Base-by-base conservation (phyloP, 2,329 filamentous ascomycete species). In the Penicillium sp. region DNA sequence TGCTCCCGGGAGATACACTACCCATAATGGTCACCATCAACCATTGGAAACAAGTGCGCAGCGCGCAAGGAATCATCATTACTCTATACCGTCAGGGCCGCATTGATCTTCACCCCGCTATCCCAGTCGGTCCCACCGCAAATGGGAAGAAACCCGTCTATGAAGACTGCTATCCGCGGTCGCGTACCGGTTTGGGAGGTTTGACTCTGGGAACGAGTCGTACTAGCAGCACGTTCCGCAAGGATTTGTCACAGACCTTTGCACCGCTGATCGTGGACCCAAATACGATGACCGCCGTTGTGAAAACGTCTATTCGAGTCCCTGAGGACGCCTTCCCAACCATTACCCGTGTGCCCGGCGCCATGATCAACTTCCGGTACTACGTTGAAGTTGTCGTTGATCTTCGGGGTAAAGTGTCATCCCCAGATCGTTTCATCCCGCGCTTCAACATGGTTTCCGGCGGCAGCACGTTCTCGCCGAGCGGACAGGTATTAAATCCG, bases 291-390 rank as follows among this genome's bases (percentile, higher is more conserved):
- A 87, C 85, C 18, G 85, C 91, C 1, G 87, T 87, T 42, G 84
- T 97, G 39, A 94, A 87, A 15, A 88, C 91, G 4, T 88, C 88
- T 3, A 84, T 99, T 15, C 85, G 90, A 61, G 84, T 97, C 2
- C 94, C 94, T 0, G 90, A 95, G 58, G 90, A 96, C 65, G 85
- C 86, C 0, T 97, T 97, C 62, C 93, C 94, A 0, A 96, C 92
- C 2, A 97, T 97, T 57, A 85, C 85, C 26, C 87, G 86, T 49
- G 90, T 96, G 0, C 94, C 94, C 0, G 91, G 93, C 3, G 87
- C 89, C 31, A 94, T 97, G 86, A 94, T 99, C 59, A 91, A 87
- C 63, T 97, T 99, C 76, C 90, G 87, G 61, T 97, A 99, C 67
- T 89, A 92, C 61, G 82, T 96, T 18, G 94, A 99, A 71, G 89